Evolutionary conservation across 768 basidiomycete genomes (phyloP), one percentile per base, ranked within the genome.

Genomic region (Rhodotorula toruloides): DNA sequence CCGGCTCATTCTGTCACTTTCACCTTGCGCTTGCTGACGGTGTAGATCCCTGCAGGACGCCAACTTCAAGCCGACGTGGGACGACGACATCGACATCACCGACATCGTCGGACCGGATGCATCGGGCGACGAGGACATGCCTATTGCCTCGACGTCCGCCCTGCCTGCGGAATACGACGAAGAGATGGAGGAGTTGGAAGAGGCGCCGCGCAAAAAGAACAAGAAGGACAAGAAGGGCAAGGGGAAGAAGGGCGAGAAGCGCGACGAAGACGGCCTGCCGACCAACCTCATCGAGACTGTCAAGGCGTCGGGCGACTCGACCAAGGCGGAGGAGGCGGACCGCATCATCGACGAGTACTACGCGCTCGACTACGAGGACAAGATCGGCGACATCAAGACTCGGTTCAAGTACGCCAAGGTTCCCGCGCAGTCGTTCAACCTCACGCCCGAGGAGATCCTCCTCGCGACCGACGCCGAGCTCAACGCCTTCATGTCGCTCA

Each of bases 311-410:
- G 80, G 81, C 54, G 81, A 79, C 39, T 81, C 89, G 74, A 90
- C 89, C 84, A 83, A 89, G 58, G 91, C 91, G 77, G 81, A 82
- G 56, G 87, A 87, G 73, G 77, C 92, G 64, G 85, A 93, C 59
- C 82, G 90, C 74, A 90, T 93, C 74, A 88, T 97, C 88, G 88
- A 91, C 67, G 89, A 91, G 76, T 81, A 98, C 47, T 87, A 92
- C 76, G 86, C 82, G 42, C 81, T 98, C 25, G 94, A 97, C 67
- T 94, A 97, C 80, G 97, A 97, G 77, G 93, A 94, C 74, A 84
- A 97, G 81, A 86, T 94, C 56, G 92, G 86, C 12, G 90, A 86
- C 75, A 79, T 92, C 74, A 87, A 91, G 4, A 98, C 92, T 0
- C 87, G 91, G 17, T 99, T 99, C 84, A 87, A 88, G 77, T 99